Percentiles rank a stretch among this genome's conserved stretches.
These are phyloP conservation scores for Pythium pyrilobum DNA, from an alignment of 352 stramenopile species.

Conservation along the genomic window DNA sequence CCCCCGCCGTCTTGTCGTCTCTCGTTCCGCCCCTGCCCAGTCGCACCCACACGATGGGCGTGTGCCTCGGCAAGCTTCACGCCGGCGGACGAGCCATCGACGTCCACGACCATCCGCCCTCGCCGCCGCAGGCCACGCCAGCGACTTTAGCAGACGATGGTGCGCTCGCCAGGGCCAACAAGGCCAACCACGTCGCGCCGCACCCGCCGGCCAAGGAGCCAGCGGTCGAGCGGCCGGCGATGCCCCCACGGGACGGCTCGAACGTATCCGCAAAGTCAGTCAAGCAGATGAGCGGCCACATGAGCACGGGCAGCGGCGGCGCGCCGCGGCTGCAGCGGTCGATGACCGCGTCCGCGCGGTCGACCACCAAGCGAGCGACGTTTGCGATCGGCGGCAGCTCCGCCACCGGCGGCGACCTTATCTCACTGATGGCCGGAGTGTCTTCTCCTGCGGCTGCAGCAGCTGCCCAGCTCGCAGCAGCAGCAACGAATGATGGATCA, in stretches of 20 bases:
- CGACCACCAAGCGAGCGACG: constrained; percentile 3
- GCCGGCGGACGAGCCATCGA: constrained; percentile 1
- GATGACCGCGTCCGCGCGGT: constrained; percentile 2
- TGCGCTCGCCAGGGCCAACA: not conserved
- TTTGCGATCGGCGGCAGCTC: constrained; percentile 7
- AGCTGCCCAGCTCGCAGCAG: not conserved
- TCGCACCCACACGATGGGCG: constrained; percentile 6
- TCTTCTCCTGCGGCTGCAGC: not conserved
- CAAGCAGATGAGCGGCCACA: not conserved
- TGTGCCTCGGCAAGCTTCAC: constrained; percentile 19
- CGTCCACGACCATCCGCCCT: not conserved
- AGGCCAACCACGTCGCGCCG: constrained; percentile 6
- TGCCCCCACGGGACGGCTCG: not conserved
- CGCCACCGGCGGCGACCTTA: not conserved
- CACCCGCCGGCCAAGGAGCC: not conserved
- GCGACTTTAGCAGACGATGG: not conserved
- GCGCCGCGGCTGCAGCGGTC: not conserved
- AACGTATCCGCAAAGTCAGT: not conserved
- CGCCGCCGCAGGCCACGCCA: not conserved
- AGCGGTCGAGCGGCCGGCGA: not conserved
- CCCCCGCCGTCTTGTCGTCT: too few species aligned
- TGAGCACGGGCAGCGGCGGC: not conserved
- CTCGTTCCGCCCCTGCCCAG: not conserved
- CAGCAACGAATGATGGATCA: not conserved
- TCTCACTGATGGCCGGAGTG: not conserved